Conservation (phyloP, 192 early-diverging fungal species). For the Gamsiella multidivaricata region DNA sequence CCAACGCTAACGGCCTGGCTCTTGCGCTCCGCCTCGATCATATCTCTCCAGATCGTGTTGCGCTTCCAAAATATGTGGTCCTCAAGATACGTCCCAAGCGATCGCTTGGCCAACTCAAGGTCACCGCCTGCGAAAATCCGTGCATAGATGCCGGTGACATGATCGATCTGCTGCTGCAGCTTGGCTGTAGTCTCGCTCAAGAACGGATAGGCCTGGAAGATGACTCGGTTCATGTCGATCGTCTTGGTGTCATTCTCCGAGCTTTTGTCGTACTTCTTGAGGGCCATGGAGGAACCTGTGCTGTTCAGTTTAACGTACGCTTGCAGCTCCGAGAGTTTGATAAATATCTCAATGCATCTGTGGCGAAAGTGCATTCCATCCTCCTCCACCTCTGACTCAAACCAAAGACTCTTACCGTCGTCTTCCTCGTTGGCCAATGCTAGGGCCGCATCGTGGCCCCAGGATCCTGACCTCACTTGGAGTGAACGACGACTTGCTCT, state of each 20-base stretch:
- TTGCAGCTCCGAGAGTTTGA: conserved; percentile 84
- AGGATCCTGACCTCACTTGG: conserved; percentile 17
- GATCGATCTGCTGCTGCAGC: conserved; percentile 73
- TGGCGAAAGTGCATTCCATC: conserved; percentile 49
- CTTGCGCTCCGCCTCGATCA: conserved; percentile 89
- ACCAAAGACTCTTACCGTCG: conserved; percentile 42
- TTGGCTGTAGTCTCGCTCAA: conserved; percentile 65
- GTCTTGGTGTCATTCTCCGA: conserved; percentile 74
- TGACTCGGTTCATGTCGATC: conserved; percentile 72
- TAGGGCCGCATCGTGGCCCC: conserved; percentile 28
- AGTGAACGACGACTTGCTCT: conserved; percentile 23
- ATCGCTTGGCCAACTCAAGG: conserved; percentile 69
- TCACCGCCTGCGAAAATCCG: conserved; percentile 68
- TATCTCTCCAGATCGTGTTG: conserved; percentile 97
- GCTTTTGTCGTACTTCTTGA: conserved; percentile 98
- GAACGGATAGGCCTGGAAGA: conserved; percentile 78
- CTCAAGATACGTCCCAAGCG: conserved; percentile 83
- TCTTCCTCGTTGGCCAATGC: conserved; percentile 25
- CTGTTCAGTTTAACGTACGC: conserved; percentile 89
- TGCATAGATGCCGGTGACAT: conserved; percentile 73
- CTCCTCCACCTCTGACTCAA: conserved; percentile 48
- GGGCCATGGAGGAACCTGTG: conserved; percentile 91
- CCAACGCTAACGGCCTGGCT: conserved; percentile 72
- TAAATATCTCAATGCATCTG: conserved; percentile 79
- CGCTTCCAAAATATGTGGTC: conserved; percentile 95